Evolutionary conservation across 1,284 basidiomycete species (phyloP), one percentile per base, ranked within the genome.

Genomic region (Austroboletus novae-zelandiae): DNA sequence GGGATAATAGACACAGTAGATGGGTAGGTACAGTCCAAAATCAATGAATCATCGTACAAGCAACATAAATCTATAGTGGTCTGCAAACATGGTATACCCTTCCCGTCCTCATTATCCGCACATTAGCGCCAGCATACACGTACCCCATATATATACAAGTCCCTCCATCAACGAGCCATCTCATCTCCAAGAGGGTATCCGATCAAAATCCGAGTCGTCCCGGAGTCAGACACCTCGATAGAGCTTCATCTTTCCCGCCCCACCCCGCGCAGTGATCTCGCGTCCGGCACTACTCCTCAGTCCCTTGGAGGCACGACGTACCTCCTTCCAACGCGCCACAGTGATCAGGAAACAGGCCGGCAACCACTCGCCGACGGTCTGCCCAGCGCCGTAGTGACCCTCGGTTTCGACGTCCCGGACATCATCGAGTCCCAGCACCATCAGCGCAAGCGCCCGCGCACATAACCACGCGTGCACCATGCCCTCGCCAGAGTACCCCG

Each of bases 381-480:
- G 56, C 6, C 50, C 62, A 11, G 45, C 51, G 2, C 62, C 62
- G 15, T 65, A 63, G 9, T 20, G 7, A 36, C 61, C 65, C 37
- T 63, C 64, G 5, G 9, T 9, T 25, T 52, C 50, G 30, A 61
- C 64, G 40, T 66, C 70, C 17, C 55, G 55, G 31, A 64, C 67
- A 10, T 53, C 29, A 20, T 66, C 67, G 8, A 63, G 55, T 5
- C 69, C 74, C 5, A 81, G 65, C 4, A 84, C 65, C 80, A 84
- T 84, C 52, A 72, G 61, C 11, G 81, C 82, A 44, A 85, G 61
- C 4, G 80, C 82, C 52, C 74, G 74, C 2, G 76, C 75, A 53
- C 79, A 78, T 61, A 83, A 58, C 80, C 81, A 85, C 5, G 81
- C 83, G 57, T 84, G 76, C 3, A 78, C 77, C 84, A 86, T 86